Evolutionary conservation across 1,284 basidiomycete species (phyloP).

Genomic region (Sphagnurus paluster): DNA sequence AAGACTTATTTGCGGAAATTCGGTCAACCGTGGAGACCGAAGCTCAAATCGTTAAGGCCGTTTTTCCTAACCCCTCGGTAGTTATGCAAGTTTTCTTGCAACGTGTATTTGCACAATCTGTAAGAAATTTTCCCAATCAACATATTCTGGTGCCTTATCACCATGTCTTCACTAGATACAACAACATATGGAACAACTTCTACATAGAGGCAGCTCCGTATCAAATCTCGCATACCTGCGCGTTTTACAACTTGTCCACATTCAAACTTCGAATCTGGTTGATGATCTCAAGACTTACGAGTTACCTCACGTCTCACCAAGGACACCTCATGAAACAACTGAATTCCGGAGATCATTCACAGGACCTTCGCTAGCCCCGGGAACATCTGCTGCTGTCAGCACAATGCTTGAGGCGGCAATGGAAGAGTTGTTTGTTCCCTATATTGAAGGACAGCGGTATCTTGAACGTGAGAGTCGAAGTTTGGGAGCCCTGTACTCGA

Average conservation of each 20-base stretch:
- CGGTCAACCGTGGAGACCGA: conserved; percentile 91
- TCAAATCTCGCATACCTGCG: conserved; percentile 93
- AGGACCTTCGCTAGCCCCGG: conserved; percentile 37
- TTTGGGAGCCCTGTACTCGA: conserved; percentile 81
- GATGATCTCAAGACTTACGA: conserved; percentile 95
- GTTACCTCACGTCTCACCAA: conserved; percentile 64
- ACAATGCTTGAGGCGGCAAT: conserved; percentile 92
- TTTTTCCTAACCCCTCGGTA: conserved; percentile 95
- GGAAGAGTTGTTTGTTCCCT: conserved; percentile 96
- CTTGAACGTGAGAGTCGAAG: conserved; percentile 91
- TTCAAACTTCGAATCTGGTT: conserved; percentile 77
- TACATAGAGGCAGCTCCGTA: conserved; percentile 70
- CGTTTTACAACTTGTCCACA: conserved; percentile 86
- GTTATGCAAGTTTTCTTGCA: conserved; percentile 99
- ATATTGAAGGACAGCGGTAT: conserved; percentile 90
- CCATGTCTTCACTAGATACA: conserved; percentile 85
- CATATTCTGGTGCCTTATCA: neutral
- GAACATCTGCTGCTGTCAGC: conserved; percentile 61
- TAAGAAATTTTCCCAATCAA: conserved; percentile 37
- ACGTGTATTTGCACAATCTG: conserved; percentile 96
- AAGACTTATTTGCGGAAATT: conserved; percentile 86
- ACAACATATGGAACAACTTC: conserved; percentile 88
- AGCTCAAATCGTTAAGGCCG: conserved; percentile 97
- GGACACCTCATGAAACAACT: conserved; percentile 57
- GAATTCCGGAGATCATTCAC: conserved; percentile 60